These are phyloP conservation scores for Fallopia convolvulus DNA, from an alignment of 148 eudicot genomes.

Conservation along the genomic window DNA sequence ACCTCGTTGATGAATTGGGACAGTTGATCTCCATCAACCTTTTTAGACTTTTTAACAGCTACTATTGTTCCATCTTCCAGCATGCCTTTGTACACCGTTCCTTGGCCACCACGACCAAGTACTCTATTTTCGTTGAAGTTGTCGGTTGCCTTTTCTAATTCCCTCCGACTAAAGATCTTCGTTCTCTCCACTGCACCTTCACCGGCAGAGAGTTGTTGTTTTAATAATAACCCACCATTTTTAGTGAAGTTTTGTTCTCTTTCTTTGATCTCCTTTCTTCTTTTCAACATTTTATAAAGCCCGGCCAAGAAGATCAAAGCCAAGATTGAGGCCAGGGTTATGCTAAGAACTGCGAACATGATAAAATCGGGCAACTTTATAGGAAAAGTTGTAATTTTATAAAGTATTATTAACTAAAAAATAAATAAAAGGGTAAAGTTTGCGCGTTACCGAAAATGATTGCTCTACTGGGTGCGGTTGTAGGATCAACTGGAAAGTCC, in stretches of 20 bases:
- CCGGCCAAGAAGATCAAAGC: background rate
- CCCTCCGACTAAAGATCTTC: background rate
- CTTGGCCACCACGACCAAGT: background rate
- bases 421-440: too few relatives aligned
- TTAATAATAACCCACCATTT: background rate
- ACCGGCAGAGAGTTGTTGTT: background rate
- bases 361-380: too few relatives aligned
- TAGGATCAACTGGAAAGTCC: too few relatives aligned
- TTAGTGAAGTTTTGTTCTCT: background rate
- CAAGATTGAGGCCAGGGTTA: background rate
- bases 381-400: too few relatives aligned
- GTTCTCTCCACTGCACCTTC: background rate
- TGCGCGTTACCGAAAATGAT: too few relatives aligned
- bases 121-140: background rate
- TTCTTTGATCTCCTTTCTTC: background rate
- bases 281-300: background rate
- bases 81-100: conserved; percentile 4
- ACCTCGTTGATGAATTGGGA: background rate
- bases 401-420: too few relatives aligned
- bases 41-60: background rate
- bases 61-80: background rate
- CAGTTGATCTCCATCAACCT: background rate
- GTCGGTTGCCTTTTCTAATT: background rate
- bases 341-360: background rate
- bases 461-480: too few relatives aligned